Base-by-base conservation (phyloP, 148 eudicot genomes). In the Dysphania ambrosioides region DNA sequence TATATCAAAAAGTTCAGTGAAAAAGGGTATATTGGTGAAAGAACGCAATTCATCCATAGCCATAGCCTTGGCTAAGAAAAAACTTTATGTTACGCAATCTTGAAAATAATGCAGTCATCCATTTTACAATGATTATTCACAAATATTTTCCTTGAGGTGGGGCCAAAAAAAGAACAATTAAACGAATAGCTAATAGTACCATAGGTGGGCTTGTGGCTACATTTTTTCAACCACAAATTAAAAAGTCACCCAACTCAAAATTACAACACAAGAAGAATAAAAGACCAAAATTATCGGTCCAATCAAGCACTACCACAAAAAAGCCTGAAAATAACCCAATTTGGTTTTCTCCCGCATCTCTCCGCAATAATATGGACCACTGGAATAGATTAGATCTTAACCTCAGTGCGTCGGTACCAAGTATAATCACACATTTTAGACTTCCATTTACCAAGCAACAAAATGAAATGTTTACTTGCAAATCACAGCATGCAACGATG, bases 401-500 rank as follows among this genome's bases (percentile, higher is more conserved):
- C 29, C 29, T 47, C 23, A n/a, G n/a, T n/a, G 36, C 6, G 44
- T 73, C 27, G 59, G 27, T 16, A n/a, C 57, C 2, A 6, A 44
- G 38, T 62, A 12, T 41, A 31, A n/a, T n/a, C 9, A 3, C 31
- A 23, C 4, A 16, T 32, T 62, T 15, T 44, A 51, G 29, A 67
- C 41, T 24, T n/a, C n/a, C n/a, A n/a, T n/a, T n/a, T n/a, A n/a
- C n/a, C n/a, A n/a, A n/a, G n/a, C n/a, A n/a, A n/a, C n/a, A n/a
- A n/a, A n/a, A n/a, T n/a, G n/a, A n/a, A n/a, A n/a, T n/a, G n/a
- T n/a, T n/a, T n/a, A n/a, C n/a, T 49, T 34, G 42, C 64, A 59
- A 73, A 74, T 24, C n/a, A 51, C 73, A 71, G 51, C 72, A 79
- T 47, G 56, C 53, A 72, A 57, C 35, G 60, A 47, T 42, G 44